Evolutionary conservation across 768 basidiomycete genomes (phyloP).

Genomic region (Fistulinella prunicolor): DNA sequence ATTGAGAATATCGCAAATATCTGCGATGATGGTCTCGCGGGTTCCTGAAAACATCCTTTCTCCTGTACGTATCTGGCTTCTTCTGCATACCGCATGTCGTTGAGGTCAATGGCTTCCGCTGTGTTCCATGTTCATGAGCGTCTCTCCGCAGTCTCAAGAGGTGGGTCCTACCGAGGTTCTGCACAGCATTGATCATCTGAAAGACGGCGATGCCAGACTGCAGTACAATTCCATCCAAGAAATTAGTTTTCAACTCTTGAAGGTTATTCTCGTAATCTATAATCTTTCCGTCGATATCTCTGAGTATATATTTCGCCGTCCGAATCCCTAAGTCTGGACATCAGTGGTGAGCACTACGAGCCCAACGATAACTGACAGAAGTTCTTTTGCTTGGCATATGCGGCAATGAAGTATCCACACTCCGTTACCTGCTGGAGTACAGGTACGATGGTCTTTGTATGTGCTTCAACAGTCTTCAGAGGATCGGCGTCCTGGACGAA

Average conservation of each 20-base stretch:
- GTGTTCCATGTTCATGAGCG: background rate
- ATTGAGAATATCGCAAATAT: conserved; percentile 19
- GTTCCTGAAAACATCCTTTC: conserved; percentile 22
- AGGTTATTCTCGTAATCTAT: conserved; percentile 17
- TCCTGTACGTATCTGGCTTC: conserved; percentile 23
- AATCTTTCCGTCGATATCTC: conserved; percentile 18
- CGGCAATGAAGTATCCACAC: conserved; percentile 23
- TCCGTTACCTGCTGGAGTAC: conserved; percentile 22
- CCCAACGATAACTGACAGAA: conserved; percentile 12
- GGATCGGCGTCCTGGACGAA: conserved; percentile 12
- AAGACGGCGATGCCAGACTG: conserved; percentile 17
- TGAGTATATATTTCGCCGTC: conserved; percentile 16
- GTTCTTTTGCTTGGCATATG: conserved; percentile 16
- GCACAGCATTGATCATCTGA: conserved; percentile 17
- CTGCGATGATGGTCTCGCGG: conserved; percentile 14
- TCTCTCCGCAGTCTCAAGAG: background rate
- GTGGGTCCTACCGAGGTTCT: conserved; percentile 4
- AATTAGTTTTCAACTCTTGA: conserved; percentile 14
- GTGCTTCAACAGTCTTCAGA: conserved; percentile 9
- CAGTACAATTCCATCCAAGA: conserved; percentile 16
- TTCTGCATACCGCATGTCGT: conserved; percentile 18
- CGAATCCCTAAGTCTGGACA: conserved; percentile 8
- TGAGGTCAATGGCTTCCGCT: conserved; percentile 20
- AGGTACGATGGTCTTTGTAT: conserved; percentile 4
- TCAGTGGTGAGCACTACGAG: background rate